Base-by-base conservation (phyloP, 169 alveolate genomes). In the Eimeria maxima region DNA sequence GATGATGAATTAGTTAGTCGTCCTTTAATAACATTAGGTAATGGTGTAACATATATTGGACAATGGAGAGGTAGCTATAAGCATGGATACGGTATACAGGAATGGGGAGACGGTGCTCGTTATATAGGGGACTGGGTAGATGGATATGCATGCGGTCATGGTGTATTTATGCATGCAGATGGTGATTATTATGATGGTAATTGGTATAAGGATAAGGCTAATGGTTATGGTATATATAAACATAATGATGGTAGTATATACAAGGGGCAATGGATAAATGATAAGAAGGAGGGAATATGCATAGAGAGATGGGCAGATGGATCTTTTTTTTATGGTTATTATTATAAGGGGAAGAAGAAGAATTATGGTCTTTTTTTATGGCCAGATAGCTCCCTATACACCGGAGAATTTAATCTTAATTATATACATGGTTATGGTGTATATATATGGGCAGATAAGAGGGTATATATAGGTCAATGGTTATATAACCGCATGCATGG, bases 281-380 rank as follows among this genome's bases (percentile, higher is more conserved):
- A 98, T 93, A 97, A 97, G 95, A 98, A 98, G 92, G 97, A 98
- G 95, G 99, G 99, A 14, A 97, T 97, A 81, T 99, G 99, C 29
- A 86, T 96, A 4, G 99, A 99, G 96, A 95, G 94, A 2, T 98
- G 99, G 99, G 98, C 98, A 20, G 99, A 98, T 94, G 99, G 99
- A 16, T 98, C 99, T 57, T 97, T 96, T 87, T 98, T 98, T 96
- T 96, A 98, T 42, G 99, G 99, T 22, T 96, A 95, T 78, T 98
- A 97, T 96, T 97, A 90, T 63, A 83, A 97, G 76, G 99, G 99
- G 13, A 97, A 97, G 97, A 98, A 98, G 95, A 97, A 97, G 47
- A 99, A 99, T 29, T 96, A 97, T 63, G 99, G 99, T 42, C 95
- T 97, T n/a, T 97, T 98, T 96, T 86, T 97, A 53, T 98, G 98